Conservation (phyloP, 2,329 filamentous ascomycete species). For the Capronia coronata region DNA sequence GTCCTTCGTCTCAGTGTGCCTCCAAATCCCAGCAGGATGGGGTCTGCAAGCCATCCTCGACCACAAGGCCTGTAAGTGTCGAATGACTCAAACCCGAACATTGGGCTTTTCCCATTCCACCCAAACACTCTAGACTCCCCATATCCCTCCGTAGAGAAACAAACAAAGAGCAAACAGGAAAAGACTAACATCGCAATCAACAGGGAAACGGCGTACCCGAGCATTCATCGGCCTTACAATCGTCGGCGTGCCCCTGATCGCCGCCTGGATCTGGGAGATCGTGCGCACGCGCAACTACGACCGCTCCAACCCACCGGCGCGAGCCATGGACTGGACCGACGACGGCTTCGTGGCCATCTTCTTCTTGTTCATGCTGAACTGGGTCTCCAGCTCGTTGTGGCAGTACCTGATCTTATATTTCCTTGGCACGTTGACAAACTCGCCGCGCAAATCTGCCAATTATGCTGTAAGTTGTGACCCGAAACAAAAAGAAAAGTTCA, state of each 20-base stretch:
- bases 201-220: constrained; percentile 6
- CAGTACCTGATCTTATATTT: constrained; percentile 15
- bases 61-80: constrained; percentile 6
- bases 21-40: constrained; percentile 32
- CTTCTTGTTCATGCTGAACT: constrained; percentile 13
- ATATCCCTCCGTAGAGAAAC: no score
- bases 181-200: not conserved
- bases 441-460: constrained; percentile 10
- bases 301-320: not conserved
- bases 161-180: no score
- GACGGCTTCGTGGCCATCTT: constrained; percentile 8
- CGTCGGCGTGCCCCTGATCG: constrained; percentile 5
- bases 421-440: constrained; percentile 11
- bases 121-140: no score
- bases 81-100: not conserved
- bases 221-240: constrained; percentile 12
- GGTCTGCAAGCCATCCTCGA: constrained; percentile 21
- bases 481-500: not conserved
- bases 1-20: constrained; percentile 31
- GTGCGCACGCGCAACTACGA: constrained; percentile 10
- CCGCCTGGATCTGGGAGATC: constrained; percentile 13
- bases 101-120: not conserved
- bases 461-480: constrained; percentile 9
- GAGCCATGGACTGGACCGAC: constrained; percentile 15
- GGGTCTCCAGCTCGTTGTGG: constrained; percentile 2